Conservation (phyloP, 176 grass and related monocot species). For the Triticum urartu region DNA sequence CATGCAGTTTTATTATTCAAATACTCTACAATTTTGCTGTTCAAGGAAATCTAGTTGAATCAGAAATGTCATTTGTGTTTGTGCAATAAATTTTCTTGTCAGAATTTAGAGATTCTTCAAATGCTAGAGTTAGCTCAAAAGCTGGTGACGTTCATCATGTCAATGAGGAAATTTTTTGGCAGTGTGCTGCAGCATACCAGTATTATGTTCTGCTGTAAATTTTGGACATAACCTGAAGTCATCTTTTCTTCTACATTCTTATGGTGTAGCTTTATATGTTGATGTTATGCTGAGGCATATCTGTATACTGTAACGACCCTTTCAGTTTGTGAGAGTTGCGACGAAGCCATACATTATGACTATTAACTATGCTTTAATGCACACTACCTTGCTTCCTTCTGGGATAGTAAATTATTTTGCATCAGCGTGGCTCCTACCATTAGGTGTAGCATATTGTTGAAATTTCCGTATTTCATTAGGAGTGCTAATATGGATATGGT, state of each 20-base stretch:
- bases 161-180: neutral
- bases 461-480: neutral
- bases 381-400: neutral
- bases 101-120: neutral
- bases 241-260: neutral
- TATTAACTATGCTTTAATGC: neutral
- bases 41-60: neutral
- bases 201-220: conserved; percentile 4
- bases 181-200: neutral
- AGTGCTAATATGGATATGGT: conserved; percentile 3
- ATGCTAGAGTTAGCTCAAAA: conserved; percentile 2
- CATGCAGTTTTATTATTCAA: neutral
- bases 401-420: neutral
- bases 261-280: neutral
- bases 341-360: neutral
- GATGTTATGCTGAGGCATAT: neutral
- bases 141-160: neutral
- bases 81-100: neutral
- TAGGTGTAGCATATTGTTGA: neutral
- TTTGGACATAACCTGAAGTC: neutral
- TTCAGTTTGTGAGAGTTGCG: neutral
- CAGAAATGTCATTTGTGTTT: neutral
- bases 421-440: neutral
- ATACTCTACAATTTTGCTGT: neutral
- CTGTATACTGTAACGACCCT: neutral